A percentile compares a stretch with the other conserved stretches of the same genome.
Conservation (phyloP, 2,329 filamentous ascomycete species). For the Lanzia echinophila region DNA sequence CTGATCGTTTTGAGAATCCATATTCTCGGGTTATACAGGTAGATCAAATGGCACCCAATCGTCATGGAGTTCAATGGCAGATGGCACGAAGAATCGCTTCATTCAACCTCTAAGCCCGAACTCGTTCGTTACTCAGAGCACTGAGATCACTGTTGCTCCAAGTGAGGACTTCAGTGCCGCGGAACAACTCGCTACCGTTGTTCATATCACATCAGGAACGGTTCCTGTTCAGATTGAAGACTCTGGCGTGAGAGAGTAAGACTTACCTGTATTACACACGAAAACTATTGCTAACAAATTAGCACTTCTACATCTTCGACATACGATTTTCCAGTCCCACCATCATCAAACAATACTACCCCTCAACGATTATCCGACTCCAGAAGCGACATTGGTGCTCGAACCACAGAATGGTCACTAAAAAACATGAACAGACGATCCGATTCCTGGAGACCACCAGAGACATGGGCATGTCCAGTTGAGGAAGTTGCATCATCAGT, state of each 20-base stretch:
- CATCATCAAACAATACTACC: background rate
- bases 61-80: constrained; percentile 29
- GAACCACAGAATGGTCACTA: constrained; percentile 11
- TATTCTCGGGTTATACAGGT: constrained; percentile 40
- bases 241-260: constrained; percentile 15
- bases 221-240: constrained; percentile 18
- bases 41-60: constrained; percentile 30
- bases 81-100: constrained; percentile 22
- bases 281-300: no score
- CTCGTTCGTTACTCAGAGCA: constrained; percentile 38
- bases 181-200: constrained; percentile 33
- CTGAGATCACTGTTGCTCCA: constrained; percentile 34
- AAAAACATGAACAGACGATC: constrained; percentile 7
- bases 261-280: background rate
- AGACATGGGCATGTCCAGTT: constrained; percentile 17
- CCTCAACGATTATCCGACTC: background rate
- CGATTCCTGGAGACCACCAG: constrained; percentile 22
- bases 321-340: constrained; percentile 22
- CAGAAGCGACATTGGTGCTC: constrained; percentile 6
- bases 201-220: constrained; percentile 30
- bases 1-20: constrained; percentile 35
- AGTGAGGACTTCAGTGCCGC: constrained; percentile 28
- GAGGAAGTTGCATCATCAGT: constrained; percentile 1
- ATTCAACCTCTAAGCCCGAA: constrained; percentile 37
- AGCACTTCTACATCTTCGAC: constrained; percentile 11